Conservation (phyloP, 2,329 filamentous ascomycete genomes). For the Volutella citrinella region DNA sequence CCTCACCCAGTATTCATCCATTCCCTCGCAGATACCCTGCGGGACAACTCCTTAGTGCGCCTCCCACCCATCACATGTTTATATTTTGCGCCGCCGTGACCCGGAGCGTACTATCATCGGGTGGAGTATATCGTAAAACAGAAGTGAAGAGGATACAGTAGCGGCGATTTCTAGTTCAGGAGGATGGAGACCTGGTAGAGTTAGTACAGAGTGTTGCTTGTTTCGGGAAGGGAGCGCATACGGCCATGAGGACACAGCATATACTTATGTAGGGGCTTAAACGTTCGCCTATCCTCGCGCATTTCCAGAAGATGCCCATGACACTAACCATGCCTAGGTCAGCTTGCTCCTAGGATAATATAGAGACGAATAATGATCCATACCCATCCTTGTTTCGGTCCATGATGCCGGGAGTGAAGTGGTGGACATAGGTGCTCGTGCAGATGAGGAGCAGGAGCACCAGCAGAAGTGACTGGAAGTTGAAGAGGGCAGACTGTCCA, state of each 20-base stretch:
- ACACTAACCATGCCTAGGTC: constrained; percentile 49
- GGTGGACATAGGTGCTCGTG: constrained; percentile 91
- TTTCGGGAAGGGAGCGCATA: constrained; percentile 44
- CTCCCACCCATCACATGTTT: no score
- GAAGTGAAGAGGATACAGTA: no score
- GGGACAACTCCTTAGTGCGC: no score
- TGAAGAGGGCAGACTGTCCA: constrained; percentile 87
- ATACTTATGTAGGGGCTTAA: constrained; percentile 94
- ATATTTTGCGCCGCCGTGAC: no score
- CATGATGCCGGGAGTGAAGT: constrained; percentile 83
- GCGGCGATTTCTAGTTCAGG: no score
- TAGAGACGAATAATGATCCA: no score
- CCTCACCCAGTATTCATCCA: no score
- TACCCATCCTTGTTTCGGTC: constrained; percentile 92
- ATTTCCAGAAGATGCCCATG: constrained; percentile 93
- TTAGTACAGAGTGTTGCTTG: constrained; percentile 4
- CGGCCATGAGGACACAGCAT: constrained; percentile 92
- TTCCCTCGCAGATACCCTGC: no score
- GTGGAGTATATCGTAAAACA: no score
- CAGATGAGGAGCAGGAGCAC: constrained; percentile 94
- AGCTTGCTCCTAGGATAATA: not conserved
- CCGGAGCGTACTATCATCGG: no score
- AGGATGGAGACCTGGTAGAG: constrained; percentile 32
- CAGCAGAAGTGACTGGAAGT: constrained; percentile 94
- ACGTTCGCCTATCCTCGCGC: constrained; percentile 85